phyloP scores from a whole-genome alignment of 1,284 basidiomycete species.

The Cryptococcus jaspeensis region DNA sequence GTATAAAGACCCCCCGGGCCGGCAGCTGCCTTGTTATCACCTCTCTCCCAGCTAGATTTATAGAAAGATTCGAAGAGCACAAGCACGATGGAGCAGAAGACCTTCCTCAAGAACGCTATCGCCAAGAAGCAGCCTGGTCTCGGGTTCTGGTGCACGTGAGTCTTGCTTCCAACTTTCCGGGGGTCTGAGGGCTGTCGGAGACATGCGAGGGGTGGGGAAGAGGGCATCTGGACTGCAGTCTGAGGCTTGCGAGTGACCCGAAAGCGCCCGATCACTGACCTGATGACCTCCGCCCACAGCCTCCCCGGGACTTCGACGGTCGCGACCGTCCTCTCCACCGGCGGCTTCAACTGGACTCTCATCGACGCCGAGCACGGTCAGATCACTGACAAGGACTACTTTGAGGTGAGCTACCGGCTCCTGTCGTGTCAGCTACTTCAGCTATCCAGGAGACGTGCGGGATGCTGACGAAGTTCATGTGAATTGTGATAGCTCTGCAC shows the following conservation, averaged over 20 bases:
- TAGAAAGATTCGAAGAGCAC: too few species aligned
- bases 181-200: too few species aligned
- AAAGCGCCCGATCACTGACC: too few species aligned
- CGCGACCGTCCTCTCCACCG: constrained; percentile 30
- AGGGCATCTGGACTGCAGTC: too few species aligned
- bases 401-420: constrained; percentile 18
- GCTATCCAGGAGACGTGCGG: neutral
- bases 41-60: too few species aligned
- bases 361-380: constrained; percentile 37
- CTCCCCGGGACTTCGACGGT: constrained; percentile 28
- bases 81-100: constrained; percentile 16
- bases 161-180: neutral
- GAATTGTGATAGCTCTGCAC: constrained; percentile 20
- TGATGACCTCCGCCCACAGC: too few species aligned
- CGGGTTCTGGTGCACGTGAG: constrained; percentile 65
- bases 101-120: constrained; percentile 55
- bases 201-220: too few species aligned
- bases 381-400: constrained; percentile 36
- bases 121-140: constrained; percentile 61
- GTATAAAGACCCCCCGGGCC: too few species aligned
- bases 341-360: constrained; percentile 40
- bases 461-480: neutral
- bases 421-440: neutral
- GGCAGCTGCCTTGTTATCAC: too few species aligned
- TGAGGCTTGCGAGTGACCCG: too few species aligned